Conservation (phyloP, 2,329 filamentous ascomycete genomes). For the Incumbomyces lentus region DNA sequence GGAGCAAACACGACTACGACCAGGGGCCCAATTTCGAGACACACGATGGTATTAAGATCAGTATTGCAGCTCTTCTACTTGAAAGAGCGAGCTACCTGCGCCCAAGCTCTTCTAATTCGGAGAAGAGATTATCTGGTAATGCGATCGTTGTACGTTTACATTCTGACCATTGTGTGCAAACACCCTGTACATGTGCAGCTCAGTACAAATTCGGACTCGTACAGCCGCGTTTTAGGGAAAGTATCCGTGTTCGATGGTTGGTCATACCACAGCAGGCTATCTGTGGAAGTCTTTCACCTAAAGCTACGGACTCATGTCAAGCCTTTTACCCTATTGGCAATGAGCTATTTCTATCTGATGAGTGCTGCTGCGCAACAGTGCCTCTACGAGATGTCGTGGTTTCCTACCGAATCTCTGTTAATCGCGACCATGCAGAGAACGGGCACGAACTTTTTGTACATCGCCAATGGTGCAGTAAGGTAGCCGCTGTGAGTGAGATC, state of each 20-base stretch:
- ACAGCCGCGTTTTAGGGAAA: constrained; percentile 40
- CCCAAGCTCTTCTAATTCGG: not conserved
- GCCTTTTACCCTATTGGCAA: constrained; percentile 54
- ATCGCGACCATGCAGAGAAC: constrained; percentile 35
- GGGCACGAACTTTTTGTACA: constrained; percentile 55
- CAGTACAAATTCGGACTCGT: constrained; percentile 62
- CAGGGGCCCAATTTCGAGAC: constrained; percentile 1
- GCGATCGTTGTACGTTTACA: constrained; percentile 40
- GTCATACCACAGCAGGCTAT: constrained; percentile 63
- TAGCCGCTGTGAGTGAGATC: constrained; percentile 21
- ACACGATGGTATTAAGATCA: not conserved
- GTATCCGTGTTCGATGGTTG: constrained; percentile 60
- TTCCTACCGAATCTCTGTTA: constrained; percentile 50
- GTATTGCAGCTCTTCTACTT: constrained; percentile 8
- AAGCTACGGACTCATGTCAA: not conserved
- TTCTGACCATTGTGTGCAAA: too few species aligned
- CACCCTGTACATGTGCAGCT: constrained; percentile 16
- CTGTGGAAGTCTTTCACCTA: constrained; percentile 44
- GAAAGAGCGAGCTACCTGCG: constrained; percentile 4
- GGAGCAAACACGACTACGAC: not conserved
- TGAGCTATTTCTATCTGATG: constrained; percentile 66
- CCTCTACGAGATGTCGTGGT: constrained; percentile 48
- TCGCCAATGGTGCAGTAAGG: constrained; percentile 53
- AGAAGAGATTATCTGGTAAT: constrained; percentile 9
- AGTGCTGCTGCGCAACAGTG: constrained; percentile 57